Evolutionary conservation across 208 protist species (phyloP).

Genomic region (Endotrypanum monterogeii): DNA sequence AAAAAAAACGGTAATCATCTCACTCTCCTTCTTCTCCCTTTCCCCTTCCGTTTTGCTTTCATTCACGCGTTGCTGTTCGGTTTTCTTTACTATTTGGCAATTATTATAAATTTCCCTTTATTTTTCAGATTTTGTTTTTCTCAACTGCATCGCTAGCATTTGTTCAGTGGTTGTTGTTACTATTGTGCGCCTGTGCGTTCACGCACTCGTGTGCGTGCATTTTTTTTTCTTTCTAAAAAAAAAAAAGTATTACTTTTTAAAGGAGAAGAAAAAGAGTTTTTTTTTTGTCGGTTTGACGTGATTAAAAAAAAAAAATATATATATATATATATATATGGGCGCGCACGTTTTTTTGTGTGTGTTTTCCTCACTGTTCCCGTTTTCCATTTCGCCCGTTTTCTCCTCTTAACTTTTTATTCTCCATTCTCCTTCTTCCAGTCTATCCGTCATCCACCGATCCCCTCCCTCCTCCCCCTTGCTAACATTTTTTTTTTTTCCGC

Average conservation of each 20-base stretch:
- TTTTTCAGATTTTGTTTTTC: too few relatives aligned
- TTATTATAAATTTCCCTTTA: too few relatives aligned
- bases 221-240: too few relatives aligned
- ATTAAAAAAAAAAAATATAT: background rate
- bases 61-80: background rate
- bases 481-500: background rate
- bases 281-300: too few relatives aligned
- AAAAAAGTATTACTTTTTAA: too few relatives aligned
- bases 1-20: background rate
- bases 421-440: background rate
- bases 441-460: background rate
- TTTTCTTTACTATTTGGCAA: too few relatives aligned
- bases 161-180: too few relatives aligned
- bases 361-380: background rate
- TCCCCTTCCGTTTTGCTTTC: background rate
- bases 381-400: background rate
- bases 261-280: too few relatives aligned
- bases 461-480: background rate
- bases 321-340: background rate
- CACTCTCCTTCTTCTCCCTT: background rate
- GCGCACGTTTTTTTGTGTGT: background rate
- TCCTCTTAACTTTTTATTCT: background rate
- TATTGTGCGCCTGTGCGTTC: too few relatives aligned
- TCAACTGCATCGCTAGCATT: too few relatives aligned
- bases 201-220: too few relatives aligned